Base-by-base conservation (phyloP, 805 yeast species). In the Myxozyma mucilagina region DNA sequence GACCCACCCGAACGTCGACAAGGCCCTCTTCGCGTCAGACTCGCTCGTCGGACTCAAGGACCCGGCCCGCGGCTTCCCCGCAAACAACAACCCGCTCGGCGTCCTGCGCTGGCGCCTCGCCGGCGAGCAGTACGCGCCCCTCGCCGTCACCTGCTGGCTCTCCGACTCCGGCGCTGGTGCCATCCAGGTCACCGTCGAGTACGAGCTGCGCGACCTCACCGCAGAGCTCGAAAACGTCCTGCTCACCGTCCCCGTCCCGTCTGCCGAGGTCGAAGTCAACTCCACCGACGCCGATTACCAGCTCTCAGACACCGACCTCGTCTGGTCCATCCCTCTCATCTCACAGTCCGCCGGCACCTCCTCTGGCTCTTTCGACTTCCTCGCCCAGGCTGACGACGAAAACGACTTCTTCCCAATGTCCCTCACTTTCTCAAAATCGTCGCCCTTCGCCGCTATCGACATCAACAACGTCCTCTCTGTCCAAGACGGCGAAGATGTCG, bases 1-100 rank as follows among this genome's bases (percentile, higher is more conserved):
- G 75, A 91, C 98, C 14, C 97, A 94, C 78, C 99, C 99, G 65
- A 92, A 93, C 73, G 96, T 94, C 67, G 97, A 94, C 76, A 87
- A 89, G 71, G 78, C 77, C 45, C 74, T 83, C 70, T 94, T 93
- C 74, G 79, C 81, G 48, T 72, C 81, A 13, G 74, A 78, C 14
- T 78, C 82, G 60, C 74, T 82, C 47, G 84, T 94, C 70, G 87
- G 87, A 0, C 82, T 92, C 71, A 89, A 89, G 72, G 96, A 92
- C 73, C 78, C 84, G 56, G 71, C 81, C 49, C 89, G 90, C 71
- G 83, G 91, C 39, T 92, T 94, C 83, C 98, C 98, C 43, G 80
- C 91, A 9, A 90, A 92, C 74, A 96, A 91, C 73, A 93, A 90
- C 72, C 84, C 90, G 53, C 81, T 93, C 67, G 96, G 96, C 66